Base-by-base conservation (phyloP, 2,329 filamentous ascomycete species). In the Hymenoscyphus salicellus region DNA sequence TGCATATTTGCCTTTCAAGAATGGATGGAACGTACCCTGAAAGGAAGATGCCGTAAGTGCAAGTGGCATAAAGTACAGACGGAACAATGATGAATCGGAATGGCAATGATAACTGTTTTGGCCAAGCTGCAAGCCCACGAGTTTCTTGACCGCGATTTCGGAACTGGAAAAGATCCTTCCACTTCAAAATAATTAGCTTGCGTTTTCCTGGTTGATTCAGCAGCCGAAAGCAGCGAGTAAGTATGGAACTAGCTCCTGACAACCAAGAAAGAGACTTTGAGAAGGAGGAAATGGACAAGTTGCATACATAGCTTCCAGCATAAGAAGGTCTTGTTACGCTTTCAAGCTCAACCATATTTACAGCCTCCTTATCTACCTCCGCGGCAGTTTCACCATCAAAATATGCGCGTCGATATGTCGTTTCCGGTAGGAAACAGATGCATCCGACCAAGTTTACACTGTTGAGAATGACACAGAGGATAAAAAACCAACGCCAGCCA, bases 401-500 rank as follows among this genome's bases (percentile, higher is more conserved):
- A 30, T 73, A 30, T 43, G 59, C 58, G 38, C 70, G 66, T 23
- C 69, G 62, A 49, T 74, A 78, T 28, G 70, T 71, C 2, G 76
- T 78, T 61, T 78, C 77, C 1, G 75, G 76, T 6, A 77, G 67
- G n/a, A 77, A 65, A 64, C 77, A 71, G n/a, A 78, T 69, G 7
- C 72, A 72, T 7, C 60, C 30, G 33, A 74, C 62, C 3, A 77
- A 61, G 63, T 78, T 77, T 23, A 71, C 66, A 1, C 68, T 73
- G 16, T 66, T 72, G 14, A 77, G 63, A 43, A 78, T 77, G 3
- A 72, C 64, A 56, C 72, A 74, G 23, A 77, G 69, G 33, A 75
- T 76, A 65, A 77, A 77, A 62, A 75, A 76, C 75, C 75, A 78
- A 14, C 76, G 68, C 76, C 76, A 78, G n/a, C 77, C 77, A 33